Evolutionary conservation across 352 stramenopile genomes (phyloP).

Genomic region (Globisporangium recalcitrans): DNA sequence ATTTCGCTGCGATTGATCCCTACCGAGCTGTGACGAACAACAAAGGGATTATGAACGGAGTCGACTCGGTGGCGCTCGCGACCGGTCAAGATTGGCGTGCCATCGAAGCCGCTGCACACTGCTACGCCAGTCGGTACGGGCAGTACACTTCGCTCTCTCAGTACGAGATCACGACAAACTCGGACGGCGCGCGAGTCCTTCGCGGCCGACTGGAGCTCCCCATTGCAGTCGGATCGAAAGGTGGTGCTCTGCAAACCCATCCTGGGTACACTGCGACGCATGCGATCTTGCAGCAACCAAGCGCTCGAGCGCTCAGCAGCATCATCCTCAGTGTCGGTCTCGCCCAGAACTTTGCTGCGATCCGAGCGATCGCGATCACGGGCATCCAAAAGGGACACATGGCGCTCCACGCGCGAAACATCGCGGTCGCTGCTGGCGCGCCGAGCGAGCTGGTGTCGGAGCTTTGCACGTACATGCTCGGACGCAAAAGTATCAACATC

Average conservation of each 20-base stretch:
- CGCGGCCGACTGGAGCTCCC: constrained; percentile 73
- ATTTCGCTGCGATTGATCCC: constrained; percentile 78
- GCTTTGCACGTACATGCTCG: constrained; percentile 84
- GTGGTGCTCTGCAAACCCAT: constrained; percentile 76
- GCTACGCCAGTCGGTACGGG: constrained; percentile 69
- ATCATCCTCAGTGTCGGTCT: constrained; percentile 80
- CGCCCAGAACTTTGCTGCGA: constrained; percentile 83
- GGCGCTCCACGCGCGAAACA: constrained; percentile 82
- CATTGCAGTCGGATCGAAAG: constrained; percentile 78
- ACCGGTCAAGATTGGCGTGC: constrained; percentile 84
- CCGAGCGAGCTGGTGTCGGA: constrained; percentile 78
- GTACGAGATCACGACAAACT: constrained; percentile 46
- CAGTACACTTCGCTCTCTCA: constrained; percentile 79
- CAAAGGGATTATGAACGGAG: constrained; percentile 88
- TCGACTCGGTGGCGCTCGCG: constrained; percentile 75
- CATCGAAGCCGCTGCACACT: constrained; percentile 80
- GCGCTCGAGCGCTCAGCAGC: constrained; percentile 48
- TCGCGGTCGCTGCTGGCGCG: constrained; percentile 73
- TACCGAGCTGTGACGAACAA: constrained; percentile 87
- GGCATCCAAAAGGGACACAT: constrained; percentile 87
- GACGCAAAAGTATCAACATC: constrained; percentile 73
- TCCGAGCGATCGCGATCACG: constrained; percentile 80
- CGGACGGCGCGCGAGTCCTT: constrained; percentile 43
- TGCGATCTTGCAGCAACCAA: constrained; percentile 70
- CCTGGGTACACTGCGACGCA: constrained; percentile 73